phyloP scores from a whole-genome alignment of 2,329 filamentous ascomycete species.

The Penicillium sp. region DNA sequence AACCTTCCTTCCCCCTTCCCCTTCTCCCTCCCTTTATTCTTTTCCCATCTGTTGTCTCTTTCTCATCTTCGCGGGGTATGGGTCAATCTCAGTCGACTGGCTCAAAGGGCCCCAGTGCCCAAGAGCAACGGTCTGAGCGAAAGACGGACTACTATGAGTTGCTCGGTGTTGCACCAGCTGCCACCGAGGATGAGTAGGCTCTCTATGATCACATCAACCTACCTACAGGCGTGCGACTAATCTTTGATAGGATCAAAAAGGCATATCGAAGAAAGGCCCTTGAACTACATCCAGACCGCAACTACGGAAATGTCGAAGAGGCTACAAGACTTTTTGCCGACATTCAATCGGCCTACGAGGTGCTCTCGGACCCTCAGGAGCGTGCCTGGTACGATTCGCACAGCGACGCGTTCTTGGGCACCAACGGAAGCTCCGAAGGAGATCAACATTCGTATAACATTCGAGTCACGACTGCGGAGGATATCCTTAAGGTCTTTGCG shows the following conservation, averaged over 20 bases:
- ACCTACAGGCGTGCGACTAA: neutral
- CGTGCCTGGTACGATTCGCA: slow-evolving; percentile 97
- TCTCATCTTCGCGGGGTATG: slow-evolving; percentile 26
- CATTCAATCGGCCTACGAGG: slow-evolving; percentile 86
- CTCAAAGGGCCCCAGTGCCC: slow-evolving; percentile 17
- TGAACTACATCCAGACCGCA: slow-evolving; percentile 91
- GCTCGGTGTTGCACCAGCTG: slow-evolving; percentile 65
- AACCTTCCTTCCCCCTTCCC: neutral
- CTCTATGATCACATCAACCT: neutral
- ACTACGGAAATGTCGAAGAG: slow-evolving; percentile 76
- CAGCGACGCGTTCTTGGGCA: slow-evolving; percentile 72
- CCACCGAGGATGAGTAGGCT: slow-evolving; percentile 67
- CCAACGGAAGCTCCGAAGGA: slow-evolving; percentile 46
- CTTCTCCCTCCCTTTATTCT: neutral
- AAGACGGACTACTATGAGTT: slow-evolving; percentile 64
- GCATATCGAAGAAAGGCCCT: slow-evolving; percentile 87
- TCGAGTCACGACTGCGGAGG: slow-evolving; percentile 70
- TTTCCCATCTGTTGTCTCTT: neutral
- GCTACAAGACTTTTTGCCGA: slow-evolving; percentile 85
- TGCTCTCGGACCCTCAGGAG: slow-evolving; percentile 94
- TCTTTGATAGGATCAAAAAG: slow-evolving; percentile 69
- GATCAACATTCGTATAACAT: slow-evolving; percentile 63
- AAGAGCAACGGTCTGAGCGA: slow-evolving; percentile 18
- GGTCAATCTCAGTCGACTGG: slow-evolving; percentile 44
- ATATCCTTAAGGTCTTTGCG: slow-evolving; percentile 71